Evolutionary conservation across 345 rosid genomes (phyloP), one percentile per base, ranked within the genome.

Genomic region (Salix arbutifolia): DNA sequence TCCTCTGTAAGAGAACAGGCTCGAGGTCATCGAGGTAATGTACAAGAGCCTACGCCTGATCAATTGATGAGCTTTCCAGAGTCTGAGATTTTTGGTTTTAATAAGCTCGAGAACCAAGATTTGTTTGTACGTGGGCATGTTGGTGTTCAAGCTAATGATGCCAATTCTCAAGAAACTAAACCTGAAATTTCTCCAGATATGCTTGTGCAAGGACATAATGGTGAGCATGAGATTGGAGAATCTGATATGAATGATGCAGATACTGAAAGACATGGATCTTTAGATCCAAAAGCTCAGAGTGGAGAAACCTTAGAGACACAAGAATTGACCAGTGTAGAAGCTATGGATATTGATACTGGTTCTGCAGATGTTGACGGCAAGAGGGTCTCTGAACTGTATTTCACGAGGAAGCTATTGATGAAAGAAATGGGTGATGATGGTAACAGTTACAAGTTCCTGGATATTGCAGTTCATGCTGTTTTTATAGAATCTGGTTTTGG

Each of bases 401-500:
- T 90, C 72, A 79, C 88, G 79, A 88, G 83, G 87, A 85, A 85
- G 70, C 78, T 90, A 21, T 69, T 91, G 70, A 78, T 83, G 67
- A 86, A 86, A 77, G 91, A 88, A 75, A 74, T 86, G 71, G 87
- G 81, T 56, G 83, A 80, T 65, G 79, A 69, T n/a, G 74, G 82
- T 25, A 68, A 80, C 50, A 81, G 81, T 37, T 85, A 78, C 42
- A 84, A 85, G 82, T 85, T 79, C 17, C 65, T 91, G 56, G 86
- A 84, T 53, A 19, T 85, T 48, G 90, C 96, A 4, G 84, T 91
- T 75, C 97, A 91, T 37, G 92, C 97, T 0, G 90, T 92, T 37
- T 81, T 94, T 64, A 72, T 89, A 48, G 92, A 94, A 53, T 89
- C 91, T n/a, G 94, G 95, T 17, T 92, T 91, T 69, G 83, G 88